These are phyloP conservation scores for Candida hungchunana DNA, from an alignment of 805 yeast species.

Conservation along the genomic window DNA sequence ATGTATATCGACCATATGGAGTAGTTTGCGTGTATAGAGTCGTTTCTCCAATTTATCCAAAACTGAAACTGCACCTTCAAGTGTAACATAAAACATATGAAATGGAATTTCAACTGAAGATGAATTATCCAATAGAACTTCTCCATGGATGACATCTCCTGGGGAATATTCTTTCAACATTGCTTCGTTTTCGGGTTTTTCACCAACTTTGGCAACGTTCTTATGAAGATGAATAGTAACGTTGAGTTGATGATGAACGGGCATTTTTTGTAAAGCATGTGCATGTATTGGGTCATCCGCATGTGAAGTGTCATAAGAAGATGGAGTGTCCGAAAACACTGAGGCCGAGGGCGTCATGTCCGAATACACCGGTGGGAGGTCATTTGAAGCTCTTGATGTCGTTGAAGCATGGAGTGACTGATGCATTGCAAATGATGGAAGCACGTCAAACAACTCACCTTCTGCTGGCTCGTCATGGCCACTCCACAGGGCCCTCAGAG, in stretches of 20 bases:
- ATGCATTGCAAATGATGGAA: constrained; percentile 70
- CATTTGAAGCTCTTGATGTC: constrained; percentile 33
- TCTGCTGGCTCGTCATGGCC: constrained; percentile 4
- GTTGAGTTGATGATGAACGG: constrained; percentile 36
- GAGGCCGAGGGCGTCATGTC: no score
- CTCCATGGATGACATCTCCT: constrained; percentile 66
- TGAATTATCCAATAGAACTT: constrained; percentile 44
- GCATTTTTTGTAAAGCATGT: background rate
- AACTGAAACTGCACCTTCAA: constrained; percentile 38
- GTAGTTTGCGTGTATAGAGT: constrained; percentile 41
- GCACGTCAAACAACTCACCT: constrained; percentile 40
- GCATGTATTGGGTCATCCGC: no score
- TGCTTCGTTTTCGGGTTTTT: constrained; percentile 25
- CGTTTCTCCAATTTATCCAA: constrained; percentile 31
- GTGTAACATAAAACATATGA: constrained; percentile 54
- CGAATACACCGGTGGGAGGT: constrained; percentile 33
- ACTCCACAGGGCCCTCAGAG: no score
- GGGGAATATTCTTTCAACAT: constrained; percentile 53
- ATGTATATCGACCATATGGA: constrained; percentile 57
- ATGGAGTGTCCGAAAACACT: no score
- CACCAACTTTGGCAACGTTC: constrained; percentile 42
- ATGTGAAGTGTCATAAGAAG: no score
- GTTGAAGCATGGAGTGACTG: constrained; percentile 40
- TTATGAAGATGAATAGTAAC: constrained; percentile 50
- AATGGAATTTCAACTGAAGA: constrained; percentile 46